These are phyloP conservation scores for Penstemon newberryi DNA, from an alignment of 257 asterid species.

Conservation along the genomic window DNA sequence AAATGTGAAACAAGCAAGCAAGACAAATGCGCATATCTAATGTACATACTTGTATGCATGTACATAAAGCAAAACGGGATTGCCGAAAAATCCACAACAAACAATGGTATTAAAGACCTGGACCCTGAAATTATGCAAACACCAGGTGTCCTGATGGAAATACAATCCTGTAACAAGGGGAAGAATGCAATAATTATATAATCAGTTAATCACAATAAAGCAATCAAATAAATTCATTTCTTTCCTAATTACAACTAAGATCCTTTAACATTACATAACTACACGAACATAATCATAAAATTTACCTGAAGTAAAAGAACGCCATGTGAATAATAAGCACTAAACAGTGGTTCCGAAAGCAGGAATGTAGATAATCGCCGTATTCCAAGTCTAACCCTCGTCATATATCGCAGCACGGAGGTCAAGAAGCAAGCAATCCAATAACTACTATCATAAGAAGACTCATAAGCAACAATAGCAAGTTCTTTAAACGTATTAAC, in stretches of 20 bases:
- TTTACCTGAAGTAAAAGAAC: constrained; percentile 66
- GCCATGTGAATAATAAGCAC: constrained; percentile 52
- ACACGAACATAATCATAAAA: not conserved
- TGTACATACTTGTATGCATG: constrained; percentile 50
- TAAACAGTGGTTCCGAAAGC: constrained; percentile 47
- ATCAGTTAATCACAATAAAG: not conserved
- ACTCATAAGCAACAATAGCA: constrained; percentile 37
- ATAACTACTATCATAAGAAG: constrained; percentile 41
- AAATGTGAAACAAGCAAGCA: constrained; percentile 30
- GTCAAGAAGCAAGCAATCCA: constrained; percentile 52
- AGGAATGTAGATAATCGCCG: constrained; percentile 49
- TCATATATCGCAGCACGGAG: constrained; percentile 61
- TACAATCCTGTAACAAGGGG: constrained; percentile 50
- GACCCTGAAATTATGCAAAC: constrained; percentile 55
- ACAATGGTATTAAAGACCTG: constrained; percentile 50
- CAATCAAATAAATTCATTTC: not conserved
- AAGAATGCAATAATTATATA: not conserved
- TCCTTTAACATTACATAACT: not conserved
- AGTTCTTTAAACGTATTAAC: constrained; percentile 22
- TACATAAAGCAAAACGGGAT: constrained; percentile 61
- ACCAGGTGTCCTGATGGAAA: constrained; percentile 37
- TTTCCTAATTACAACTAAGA: not conserved
- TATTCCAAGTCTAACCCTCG: constrained; percentile 47
- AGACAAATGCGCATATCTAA: constrained; percentile 41
- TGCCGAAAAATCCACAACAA: constrained; percentile 58